Base-by-base conservation (phyloP, 2,329 filamentous ascomycete species). In the Fusarium begoniae region DNA sequence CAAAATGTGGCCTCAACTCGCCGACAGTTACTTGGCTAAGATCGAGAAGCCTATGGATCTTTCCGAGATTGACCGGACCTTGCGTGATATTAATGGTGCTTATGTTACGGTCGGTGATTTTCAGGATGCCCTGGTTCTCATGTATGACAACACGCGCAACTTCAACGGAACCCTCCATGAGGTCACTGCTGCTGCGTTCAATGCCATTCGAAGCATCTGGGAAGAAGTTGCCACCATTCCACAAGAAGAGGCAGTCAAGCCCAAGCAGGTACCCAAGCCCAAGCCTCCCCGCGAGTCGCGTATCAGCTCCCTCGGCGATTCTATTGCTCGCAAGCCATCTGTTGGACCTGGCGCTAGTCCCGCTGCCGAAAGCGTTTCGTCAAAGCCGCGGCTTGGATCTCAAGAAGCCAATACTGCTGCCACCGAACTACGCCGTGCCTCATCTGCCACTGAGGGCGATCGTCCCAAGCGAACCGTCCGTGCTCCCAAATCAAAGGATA, bases 391-490 rank as follows among this genome's bases (percentile, higher is more conserved):
- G 32, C 65, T 28, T 44, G 74, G n/a, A 48, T 70, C 43, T 75
- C 74, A 54, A 74, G 78, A 69, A 41, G 65, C 58, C 47, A 55
- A 43, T 53, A 30, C 57, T 22, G 60, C 73, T 10, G 58, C 75
- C 15, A 66, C 68, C 24, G 78, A 81, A 47, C 71, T 79, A 73
- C 92, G 96, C 61, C 93, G 96, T 26, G 94, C 97, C 78, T 97
- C 94, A 3, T 92, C 91, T 11, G 92, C 92, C 66, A 88, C 89
- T 9, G 94, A 95, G 75, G 93, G 92, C 64, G 89, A 91, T 73
- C 90, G 96, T 58, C 95, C 96, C 17, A 98, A 98, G 86, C 92
- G 96, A 61, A 94, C 96, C 20, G 98, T 98, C 63, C 94, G 98
- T 78, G 93, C 95, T 14, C 95, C 96, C 1, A 95, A 96, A 79